These are phyloP conservation scores for Puccinia novopanici DNA, from an alignment of 1,284 basidiomycete species.

Conservation along the genomic window DNA sequence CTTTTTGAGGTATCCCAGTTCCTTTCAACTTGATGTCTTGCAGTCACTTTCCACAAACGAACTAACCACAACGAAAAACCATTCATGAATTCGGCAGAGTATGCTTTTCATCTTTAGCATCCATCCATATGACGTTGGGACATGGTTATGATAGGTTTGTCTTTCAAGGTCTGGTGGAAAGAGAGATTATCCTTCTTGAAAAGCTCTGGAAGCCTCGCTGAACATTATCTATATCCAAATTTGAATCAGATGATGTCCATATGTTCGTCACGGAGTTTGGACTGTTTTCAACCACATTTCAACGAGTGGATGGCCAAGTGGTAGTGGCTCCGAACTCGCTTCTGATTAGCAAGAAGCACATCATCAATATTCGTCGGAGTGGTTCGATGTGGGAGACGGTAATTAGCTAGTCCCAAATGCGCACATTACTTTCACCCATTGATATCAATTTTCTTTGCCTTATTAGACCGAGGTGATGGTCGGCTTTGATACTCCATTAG, in stretches of 20 bases:
- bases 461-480: slow-evolving; percentile 53
- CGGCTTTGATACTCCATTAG: slow-evolving; percentile 58
- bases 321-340: slow-evolving; percentile 77
- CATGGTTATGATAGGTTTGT: slow-evolving; percentile 57
- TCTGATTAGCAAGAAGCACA: slow-evolving; percentile 71
- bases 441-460: not conserved
- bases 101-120: slow-evolving; percentile 52
- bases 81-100: not conserved
- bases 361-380: slow-evolving; percentile 64
- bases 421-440: not conserved
- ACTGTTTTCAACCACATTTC: slow-evolving; percentile 76
- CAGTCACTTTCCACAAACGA: not conserved
- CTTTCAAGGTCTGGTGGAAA: not conserved
- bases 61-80: not conserved
- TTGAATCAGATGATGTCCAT: slow-evolving; percentile 68
- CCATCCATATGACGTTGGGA: slow-evolving; percentile 59
- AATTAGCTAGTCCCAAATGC: slow-evolving; percentile 64
- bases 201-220: not conserved
- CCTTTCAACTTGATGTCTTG: not conserved
- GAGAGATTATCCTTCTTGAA: not conserved
- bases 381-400: slow-evolving; percentile 73
- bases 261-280: slow-evolving; percentile 75
- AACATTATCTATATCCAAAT: not conserved
- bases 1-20: slow-evolving; percentile 68
- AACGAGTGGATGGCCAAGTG: slow-evolving; percentile 74